Evolutionary conservation across 768 basidiomycete species (phyloP).

Genomic region (Erythrobasidium yunnanense): DNA sequence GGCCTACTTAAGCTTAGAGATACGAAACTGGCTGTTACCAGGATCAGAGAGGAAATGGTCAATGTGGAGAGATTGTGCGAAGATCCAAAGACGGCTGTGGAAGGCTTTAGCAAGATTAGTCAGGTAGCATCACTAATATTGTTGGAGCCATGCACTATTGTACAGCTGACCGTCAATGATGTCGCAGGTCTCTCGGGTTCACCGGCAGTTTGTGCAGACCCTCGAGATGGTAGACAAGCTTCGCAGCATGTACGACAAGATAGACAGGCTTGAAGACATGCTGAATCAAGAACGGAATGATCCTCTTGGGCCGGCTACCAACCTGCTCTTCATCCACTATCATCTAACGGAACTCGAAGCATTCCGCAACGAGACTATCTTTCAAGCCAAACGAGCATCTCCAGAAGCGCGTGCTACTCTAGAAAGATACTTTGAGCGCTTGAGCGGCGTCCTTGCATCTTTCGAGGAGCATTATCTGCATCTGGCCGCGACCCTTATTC

Average conservation of each 20-base stretch:
- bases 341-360: slow-evolving; percentile 82
- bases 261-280: slow-evolving; percentile 66
- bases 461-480: slow-evolving; percentile 78
- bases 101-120: slow-evolving; percentile 91
- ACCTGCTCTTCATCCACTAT: slow-evolving; percentile 79
- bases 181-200: slow-evolving; percentile 78
- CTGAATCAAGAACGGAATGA: slow-evolving; percentile 62
- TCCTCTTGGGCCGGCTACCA: slow-evolving; percentile 73
- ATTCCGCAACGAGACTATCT: slow-evolving; percentile 89
- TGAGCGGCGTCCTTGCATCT: slow-evolving; percentile 63
- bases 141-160: not conserved
- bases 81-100: slow-evolving; percentile 63
- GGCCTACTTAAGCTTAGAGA: slow-evolving; percentile 58
- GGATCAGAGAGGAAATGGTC: slow-evolving; percentile 74
- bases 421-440: slow-evolving; percentile 61
- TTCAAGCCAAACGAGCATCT: slow-evolving; percentile 73
- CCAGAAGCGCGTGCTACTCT: slow-evolving; percentile 45
- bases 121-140: slow-evolving; percentile 51
- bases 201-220: slow-evolving; percentile 85
- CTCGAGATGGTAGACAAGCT: slow-evolving; percentile 92
- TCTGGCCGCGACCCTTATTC: slow-evolving; percentile 63
- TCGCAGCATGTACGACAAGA: slow-evolving; percentile 76
- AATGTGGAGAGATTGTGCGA: slow-evolving; percentile 63
- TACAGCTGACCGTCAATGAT: not conserved
- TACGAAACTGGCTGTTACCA: slow-evolving; percentile 65